A percentile compares a stretch with the other conserved stretches of the same genome.
Evolutionary conservation across 2,329 filamentous ascomycete genomes (phyloP).

Genomic region (Pyrenochaeta sp.): DNA sequence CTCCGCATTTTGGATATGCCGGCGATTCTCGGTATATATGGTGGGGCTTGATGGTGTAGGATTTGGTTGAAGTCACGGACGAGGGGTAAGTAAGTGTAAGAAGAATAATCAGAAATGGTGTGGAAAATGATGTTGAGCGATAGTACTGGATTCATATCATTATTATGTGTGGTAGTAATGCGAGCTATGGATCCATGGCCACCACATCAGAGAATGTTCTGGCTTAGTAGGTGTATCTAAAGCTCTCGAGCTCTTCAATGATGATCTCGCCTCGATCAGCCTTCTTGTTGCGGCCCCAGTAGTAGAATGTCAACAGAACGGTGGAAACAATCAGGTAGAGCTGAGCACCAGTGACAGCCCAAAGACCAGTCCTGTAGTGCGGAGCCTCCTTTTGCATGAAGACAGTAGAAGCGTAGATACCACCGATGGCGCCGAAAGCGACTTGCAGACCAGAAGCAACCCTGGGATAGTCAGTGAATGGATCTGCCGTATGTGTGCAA

Average conservation of each 20-base stretch:
- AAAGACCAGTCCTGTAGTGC: slow-evolving; percentile 32
- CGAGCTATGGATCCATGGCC: too few species aligned
- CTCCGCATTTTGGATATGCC: too few species aligned
- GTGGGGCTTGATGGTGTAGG: too few species aligned
- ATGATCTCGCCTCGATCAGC: slow-evolving; percentile 20
- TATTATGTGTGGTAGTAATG: too few species aligned
- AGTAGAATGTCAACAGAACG: slow-evolving; percentile 9
- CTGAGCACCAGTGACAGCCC: slow-evolving; percentile 31
- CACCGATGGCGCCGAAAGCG: slow-evolving; percentile 40
- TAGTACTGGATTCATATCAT: too few species aligned
- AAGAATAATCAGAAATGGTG: too few species aligned
- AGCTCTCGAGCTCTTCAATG: slow-evolving; percentile 17
- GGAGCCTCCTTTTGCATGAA: slow-evolving; percentile 40
- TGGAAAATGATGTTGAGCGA: too few species aligned
- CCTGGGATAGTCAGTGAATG: slow-evolving; percentile 8
- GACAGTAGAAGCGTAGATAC: slow-evolving; percentile 37
- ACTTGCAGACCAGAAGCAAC: slow-evolving; percentile 41
- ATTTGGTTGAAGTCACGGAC: too few species aligned
- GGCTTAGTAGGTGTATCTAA: slow-evolving; percentile 23
- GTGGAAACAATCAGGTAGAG: slow-evolving; percentile 22
- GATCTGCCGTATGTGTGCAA: background rate
- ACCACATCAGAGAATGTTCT: too few species aligned
- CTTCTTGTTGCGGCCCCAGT: slow-evolving; percentile 17
- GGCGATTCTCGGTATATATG: too few species aligned
- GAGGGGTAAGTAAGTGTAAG: too few species aligned